Base-by-base conservation (phyloP, 2,329 filamentous ascomycete species). In the Escovopsis sp. region DNA sequence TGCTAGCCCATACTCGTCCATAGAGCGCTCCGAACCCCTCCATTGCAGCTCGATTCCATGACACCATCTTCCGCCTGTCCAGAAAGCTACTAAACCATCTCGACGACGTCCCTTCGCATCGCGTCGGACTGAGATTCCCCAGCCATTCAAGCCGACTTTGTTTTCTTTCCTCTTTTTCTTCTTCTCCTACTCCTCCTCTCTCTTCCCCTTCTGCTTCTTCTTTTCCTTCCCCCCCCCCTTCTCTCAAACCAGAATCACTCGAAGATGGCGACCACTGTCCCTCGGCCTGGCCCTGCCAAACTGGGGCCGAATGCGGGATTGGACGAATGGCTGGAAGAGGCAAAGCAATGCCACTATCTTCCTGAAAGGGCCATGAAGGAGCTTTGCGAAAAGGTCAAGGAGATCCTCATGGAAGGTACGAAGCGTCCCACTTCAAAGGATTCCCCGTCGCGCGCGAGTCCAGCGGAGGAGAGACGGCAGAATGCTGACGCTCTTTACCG, bases 301-400 rank as follows among this genome's bases (percentile, higher is more conserved):
- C 69, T 96, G 50, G 79, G 78, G 49, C 77, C 83, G 44, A 85
- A 85, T 60, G 85, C 88, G 34, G 86, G 86, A 12, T 79, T 93
- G 32, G 86, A 95, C 61, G 88, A 96, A 67, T 98, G 91, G 91
- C 74, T 98, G 30, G 85, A 91, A 59, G 85, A 93, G 63, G 91
- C 91, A 37, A 95, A 94, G 65, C 84, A 91, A 64, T 96, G 91
- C 68, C 91, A 94, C 62, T 95, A 96, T 62, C 75, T 98, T 41
- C 91, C 91, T 40, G 91, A 98, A 66, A 69, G 81, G 48, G 86
- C 93, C 57, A 98, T 98, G 91, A 98, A 98, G 72, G 85, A 94
- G 63, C 74, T 98, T 39, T 98, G 91, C 62, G 91, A 98, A 68
- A 94, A 94, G 59, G 91, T 96, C 47, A 98, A 98, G 69, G 91